Conservation (phyloP, 495 filamentous ascomycete genomes). For the Pseudomonodictys pantanalensis region DNA sequence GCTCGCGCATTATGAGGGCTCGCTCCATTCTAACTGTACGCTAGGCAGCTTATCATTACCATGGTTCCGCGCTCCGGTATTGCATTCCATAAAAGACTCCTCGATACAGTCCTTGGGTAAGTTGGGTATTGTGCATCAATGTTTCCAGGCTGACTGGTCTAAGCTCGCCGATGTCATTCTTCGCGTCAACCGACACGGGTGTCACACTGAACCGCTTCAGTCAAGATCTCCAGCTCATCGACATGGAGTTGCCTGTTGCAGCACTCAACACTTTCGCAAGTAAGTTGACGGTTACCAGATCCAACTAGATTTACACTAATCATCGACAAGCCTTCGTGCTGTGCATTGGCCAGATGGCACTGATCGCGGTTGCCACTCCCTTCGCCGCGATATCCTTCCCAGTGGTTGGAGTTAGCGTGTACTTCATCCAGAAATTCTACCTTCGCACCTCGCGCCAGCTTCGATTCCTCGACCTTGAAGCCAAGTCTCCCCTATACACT, state of each 20-base stretch:
- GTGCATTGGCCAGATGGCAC: slow-evolving; percentile 50
- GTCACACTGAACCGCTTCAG: slow-evolving; percentile 47
- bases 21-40: background rate
- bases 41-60: slow-evolving; percentile 50
- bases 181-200: slow-evolving; percentile 45
- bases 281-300: slow-evolving; percentile 23
- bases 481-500: slow-evolving; percentile 37
- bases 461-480: slow-evolving; percentile 38
- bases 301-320: slow-evolving; percentile 1
- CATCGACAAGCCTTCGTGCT: slow-evolving; percentile 41
- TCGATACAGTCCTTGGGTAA: slow-evolving; percentile 50
- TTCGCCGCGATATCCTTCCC: slow-evolving; percentile 55
- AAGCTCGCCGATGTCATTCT: slow-evolving; percentile 39
- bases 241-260: slow-evolving; percentile 41
- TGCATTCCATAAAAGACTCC: slow-evolving; percentile 49
- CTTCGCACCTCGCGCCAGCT: slow-evolving; percentile 39
- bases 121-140: background rate
- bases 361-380: slow-evolving; percentile 50
- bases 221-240: slow-evolving; percentile 49
- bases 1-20: background rate
- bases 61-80: slow-evolving; percentile 55
- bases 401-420: slow-evolving; percentile 39
- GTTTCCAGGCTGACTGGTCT: background rate
- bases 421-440: slow-evolving; percentile 35
- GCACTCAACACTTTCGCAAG: slow-evolving; percentile 50